Base-by-base conservation (phyloP, 331 rosid species). In the Malus hybrid region DNA sequence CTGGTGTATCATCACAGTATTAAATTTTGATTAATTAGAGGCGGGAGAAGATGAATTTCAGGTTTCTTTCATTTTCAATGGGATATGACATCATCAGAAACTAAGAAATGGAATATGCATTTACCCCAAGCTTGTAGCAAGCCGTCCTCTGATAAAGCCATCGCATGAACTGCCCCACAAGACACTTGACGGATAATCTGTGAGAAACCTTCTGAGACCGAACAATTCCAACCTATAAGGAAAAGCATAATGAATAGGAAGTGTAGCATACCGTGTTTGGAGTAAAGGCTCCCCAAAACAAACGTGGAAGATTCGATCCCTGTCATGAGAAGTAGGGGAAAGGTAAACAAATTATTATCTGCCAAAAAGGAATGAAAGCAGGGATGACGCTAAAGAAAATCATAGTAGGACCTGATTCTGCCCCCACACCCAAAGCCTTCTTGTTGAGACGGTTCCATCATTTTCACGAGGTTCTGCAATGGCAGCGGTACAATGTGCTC, bases 361-460 rank as follows among this genome's bases (percentile, higher is more conserved):
- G 12, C 73, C 34, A 42, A 15, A 74, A 46, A 34, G 4, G 29
- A 26, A 78, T 15, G 67, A 30, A n/a, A 53, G 16, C 12, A 77
- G 26, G 26, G 32, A 58, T 2, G 13, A 66, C 19, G 50, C 28
- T 39, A 61, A 68, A 71, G n/a, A 46, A 6, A 30, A 20, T 42
- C 56, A 74, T 63, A 64, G 67, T 8, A 14, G 8, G 50, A 89
- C 98, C 97, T 93, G 98, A 79, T 93, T 93, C 75, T 93, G 96
- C 32, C 98, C 98, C 98, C 98, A 93, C 65, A 93, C 80, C 98
- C 98, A 93, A 65, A 93, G 96, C 87, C 97, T 86, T 66, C 95
- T 76, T 5, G 83, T 78, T 1, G 96, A 90, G 73, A 79, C n/a
- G 9, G 88, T 82, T 72, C 92, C 96, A 79, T 93, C 95, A 78